phyloP scores from a whole-genome alignment of 306 rosid species.

The Casuarina glauca region DNA sequence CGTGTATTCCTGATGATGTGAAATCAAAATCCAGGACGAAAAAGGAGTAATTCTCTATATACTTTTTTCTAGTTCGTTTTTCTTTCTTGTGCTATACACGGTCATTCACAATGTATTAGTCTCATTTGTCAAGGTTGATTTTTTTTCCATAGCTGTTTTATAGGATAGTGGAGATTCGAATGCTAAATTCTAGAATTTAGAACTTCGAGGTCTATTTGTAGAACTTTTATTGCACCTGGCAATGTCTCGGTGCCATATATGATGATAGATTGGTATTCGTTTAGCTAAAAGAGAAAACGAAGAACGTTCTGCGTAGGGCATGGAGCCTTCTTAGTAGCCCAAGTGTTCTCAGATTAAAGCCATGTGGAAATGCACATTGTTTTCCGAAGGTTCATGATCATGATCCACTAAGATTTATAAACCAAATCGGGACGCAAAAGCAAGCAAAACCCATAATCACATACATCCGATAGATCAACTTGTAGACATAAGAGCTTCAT shows the following conservation, averaged over 20 bases:
- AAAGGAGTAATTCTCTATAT: slow-evolving; percentile 20
- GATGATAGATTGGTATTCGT: too few relatives aligned
- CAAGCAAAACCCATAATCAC: background rate
- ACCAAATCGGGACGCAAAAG: background rate
- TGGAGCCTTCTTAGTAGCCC: too few relatives aligned
- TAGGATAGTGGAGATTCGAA: background rate
- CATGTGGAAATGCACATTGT: too few relatives aligned
- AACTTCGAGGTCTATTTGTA: too few relatives aligned
- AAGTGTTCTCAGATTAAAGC: too few relatives aligned
- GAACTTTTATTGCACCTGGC: too few relatives aligned
- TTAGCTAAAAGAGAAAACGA: too few relatives aligned
- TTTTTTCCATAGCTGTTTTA: background rate
- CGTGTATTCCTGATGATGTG: slow-evolving; percentile 60
- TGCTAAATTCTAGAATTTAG: background rate
- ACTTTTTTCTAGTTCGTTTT: background rate
- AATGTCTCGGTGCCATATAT: too few relatives aligned
- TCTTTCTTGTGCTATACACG: background rate
- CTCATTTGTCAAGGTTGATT: background rate
- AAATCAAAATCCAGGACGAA: slow-evolving; percentile 39
- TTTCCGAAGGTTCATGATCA: too few relatives aligned
- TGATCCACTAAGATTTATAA: too few relatives aligned
- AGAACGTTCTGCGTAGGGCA: too few relatives aligned
- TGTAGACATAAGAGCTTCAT: background rate
- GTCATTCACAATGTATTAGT: background rate
- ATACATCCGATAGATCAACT: background rate